Base-by-base conservation (phyloP, 2,329 filamentous ascomycete species). In the Arthroderma sp. region DNA sequence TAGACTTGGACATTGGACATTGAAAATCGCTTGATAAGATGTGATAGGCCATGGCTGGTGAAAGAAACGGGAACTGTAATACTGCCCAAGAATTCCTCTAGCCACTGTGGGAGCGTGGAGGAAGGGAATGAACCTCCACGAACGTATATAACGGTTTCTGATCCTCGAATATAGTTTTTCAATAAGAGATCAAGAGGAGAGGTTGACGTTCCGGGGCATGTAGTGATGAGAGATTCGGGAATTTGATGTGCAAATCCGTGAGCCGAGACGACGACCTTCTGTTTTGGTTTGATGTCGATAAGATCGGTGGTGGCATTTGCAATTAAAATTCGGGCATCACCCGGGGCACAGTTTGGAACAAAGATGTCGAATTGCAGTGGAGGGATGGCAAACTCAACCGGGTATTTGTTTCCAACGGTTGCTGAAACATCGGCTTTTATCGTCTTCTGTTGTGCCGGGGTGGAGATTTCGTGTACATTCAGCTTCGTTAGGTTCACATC, bases 171-270 rank as follows among this genome's bases (percentile, higher is more conserved):
- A 60, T 94, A 96, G 43, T 78, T 79, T 38, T 78, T 78, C 44
- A 98, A 70, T 36, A 98, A 73, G 27, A 78, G 69, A 58, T 98
- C 91, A 27, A 98, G 70, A 1, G 91, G 91, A 1, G 89, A 95
- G 5, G 80, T 79, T 29, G 80, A 70, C 1, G 82, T 82, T 46
- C 82, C 71, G 0, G 89, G 89, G 56, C 91, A 98, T 5, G 72
- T 69, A 10, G 73, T 71, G 1, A 78, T 85, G 44, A 98, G 68
- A 4, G 77, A 71, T 34, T 84, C 75, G 10, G 91, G 84, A 5
- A 98, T 70, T 45, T 82, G 73, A 42, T 73, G 74, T 36, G 96
- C 75, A 29, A 84, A 64, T 2, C 84, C 88, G 38, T 77, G 75
- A 6, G 84, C 82, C 46, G 83, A 74, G 40, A 86, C 74, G 34